phyloP scores from a whole-genome alignment of 768 basidiomycete species.

The Lanmaoa rubissima region DNA sequence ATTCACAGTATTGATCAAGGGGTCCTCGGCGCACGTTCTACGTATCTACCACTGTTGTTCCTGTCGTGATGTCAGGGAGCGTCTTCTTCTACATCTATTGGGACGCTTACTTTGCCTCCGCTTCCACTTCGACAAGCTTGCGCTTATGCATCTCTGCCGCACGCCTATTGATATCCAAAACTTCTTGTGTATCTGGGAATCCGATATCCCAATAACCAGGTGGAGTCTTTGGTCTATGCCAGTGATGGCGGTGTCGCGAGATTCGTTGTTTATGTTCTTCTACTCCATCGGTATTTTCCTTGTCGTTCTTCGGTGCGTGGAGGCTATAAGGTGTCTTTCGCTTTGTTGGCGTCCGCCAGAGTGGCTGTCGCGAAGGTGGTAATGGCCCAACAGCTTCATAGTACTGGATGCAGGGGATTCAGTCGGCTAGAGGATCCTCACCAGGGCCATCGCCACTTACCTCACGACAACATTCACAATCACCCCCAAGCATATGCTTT shows the following conservation, averaged over 20 bases:
- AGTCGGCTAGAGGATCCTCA: not conserved
- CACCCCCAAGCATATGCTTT: conserved; percentile 64
- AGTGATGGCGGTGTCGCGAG: conserved; percentile 70
- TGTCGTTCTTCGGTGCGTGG: conserved; percentile 13
- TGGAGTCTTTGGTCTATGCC: conserved; percentile 71
- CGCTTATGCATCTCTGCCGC: conserved; percentile 71
- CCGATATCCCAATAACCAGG: conserved; percentile 90
- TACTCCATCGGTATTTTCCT: conserved; percentile 35
- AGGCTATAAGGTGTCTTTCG: conserved; percentile 15
- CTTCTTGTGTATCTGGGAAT: conserved; percentile 85
- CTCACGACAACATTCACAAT: conserved; percentile 80
- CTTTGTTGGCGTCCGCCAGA: conserved; percentile 68
- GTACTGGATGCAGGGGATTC: conserved; percentile 48
- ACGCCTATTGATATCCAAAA: conserved; percentile 65
- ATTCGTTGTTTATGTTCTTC: conserved; percentile 65
- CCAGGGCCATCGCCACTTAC: conserved; percentile 39
- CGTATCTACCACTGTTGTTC: conserved; percentile 27
- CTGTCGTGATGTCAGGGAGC: conserved; percentile 12
- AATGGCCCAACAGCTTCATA: conserved; percentile 75
- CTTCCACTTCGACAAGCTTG: conserved; percentile 58
- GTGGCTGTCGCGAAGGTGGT: conserved; percentile 64
- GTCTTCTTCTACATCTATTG: not conserved
- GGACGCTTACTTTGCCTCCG: conserved; percentile 52
- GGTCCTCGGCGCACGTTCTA: conserved; percentile 15
- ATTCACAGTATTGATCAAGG: conserved; percentile 14